Conservation (phyloP, 345 rosid species). For the Lenwebbia sp. region DNA sequence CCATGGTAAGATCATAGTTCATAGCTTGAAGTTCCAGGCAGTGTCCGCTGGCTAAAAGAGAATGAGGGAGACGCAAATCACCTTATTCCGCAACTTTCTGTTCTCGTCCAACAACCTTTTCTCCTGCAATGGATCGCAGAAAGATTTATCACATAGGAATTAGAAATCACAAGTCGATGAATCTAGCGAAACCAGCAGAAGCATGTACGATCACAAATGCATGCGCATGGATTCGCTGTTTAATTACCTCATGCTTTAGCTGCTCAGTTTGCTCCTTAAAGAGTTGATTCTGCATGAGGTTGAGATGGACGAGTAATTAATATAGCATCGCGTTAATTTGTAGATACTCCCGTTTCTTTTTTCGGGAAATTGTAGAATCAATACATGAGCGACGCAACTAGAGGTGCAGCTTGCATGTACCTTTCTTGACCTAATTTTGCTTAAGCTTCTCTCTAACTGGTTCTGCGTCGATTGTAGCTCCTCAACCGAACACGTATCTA, state of each 20-base stretch:
- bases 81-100: constrained; percentile 34
- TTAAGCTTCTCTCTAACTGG: constrained; percentile 64
- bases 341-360: neutral
- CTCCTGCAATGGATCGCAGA: constrained; percentile 25
- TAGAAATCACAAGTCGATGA: neutral
- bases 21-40: neutral
- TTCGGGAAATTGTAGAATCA: neutral
- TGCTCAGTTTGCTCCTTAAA: constrained; percentile 42
- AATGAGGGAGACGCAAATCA: constrained; percentile 3
- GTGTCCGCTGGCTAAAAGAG: neutral
- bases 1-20: neutral
- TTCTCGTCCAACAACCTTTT: constrained; percentile 43
- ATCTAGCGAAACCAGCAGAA: neutral
- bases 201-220: neutral
- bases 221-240: neutral
- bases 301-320: neutral
- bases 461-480: constrained; percentile 56
- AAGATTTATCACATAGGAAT: neutral
- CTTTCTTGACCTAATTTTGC: constrained; percentile 65
- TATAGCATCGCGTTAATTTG: neutral
- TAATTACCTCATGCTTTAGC: constrained; percentile 46
- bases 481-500: constrained; percentile 37
- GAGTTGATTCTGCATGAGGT: constrained; percentile 36
- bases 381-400: neutral
- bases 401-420: constrained; percentile 11